Conservation (phyloP, 164 flowering plant species). For the Cinnamomum chago region DNA sequence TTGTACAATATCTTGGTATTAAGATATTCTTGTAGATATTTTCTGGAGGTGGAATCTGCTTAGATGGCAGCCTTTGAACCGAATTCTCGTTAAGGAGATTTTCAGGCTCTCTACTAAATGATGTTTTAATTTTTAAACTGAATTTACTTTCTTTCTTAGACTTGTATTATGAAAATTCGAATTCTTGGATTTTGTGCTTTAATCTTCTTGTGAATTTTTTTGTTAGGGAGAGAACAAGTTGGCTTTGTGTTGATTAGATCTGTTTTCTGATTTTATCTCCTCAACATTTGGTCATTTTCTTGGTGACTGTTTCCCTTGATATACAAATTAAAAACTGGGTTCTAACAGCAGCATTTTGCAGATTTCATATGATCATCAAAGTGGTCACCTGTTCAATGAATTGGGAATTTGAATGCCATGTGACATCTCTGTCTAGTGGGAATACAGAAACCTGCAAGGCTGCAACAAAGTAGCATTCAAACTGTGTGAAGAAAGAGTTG, state of each 20-base stretch:
- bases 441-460: not conserved
- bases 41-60: not conserved
- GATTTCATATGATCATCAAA: not conserved
- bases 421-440: not conserved
- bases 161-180: not conserved
- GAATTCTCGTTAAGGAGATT: not conserved
- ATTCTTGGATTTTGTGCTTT: not conserved
- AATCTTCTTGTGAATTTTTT: not conserved
- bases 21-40: not conserved
- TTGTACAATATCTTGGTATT: too few relatives aligned
- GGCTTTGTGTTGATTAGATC: not conserved
- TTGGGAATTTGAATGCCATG: not conserved
- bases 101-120: not conserved
- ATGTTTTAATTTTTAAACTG: not conserved
- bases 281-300: not conserved
- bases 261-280: not conserved
- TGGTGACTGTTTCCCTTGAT: not conserved
- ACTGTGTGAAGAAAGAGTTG: not conserved
- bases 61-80: not conserved
- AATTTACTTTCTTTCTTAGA: slow-evolving; percentile 1
- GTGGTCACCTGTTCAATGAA: not conserved
- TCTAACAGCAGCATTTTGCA: slow-evolving; percentile 1
- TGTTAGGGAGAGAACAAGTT: not conserved
- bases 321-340: not conserved
- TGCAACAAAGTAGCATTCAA: not conserved